Evolutionary conservation across 1,139 yeast species (phyloP), one percentile per base, ranked within the genome.

Genomic region (Pichia sp.): DNA sequence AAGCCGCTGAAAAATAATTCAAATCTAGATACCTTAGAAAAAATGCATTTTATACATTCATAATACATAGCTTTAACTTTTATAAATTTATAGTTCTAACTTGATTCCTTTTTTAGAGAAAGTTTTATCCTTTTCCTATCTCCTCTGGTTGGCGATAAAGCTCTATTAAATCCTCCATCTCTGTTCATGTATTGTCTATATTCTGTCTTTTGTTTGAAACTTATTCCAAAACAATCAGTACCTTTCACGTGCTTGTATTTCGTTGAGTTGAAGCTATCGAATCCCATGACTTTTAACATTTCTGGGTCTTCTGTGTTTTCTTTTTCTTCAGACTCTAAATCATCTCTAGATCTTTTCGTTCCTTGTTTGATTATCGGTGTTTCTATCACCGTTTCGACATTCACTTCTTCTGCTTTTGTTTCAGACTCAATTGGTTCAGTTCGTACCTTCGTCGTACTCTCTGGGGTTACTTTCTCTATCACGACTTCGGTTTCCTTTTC

Each of bases 111-210:
- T 14, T 51, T 49, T 17, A 50, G 18, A 6, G 38, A 21, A n/a
- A 46, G 19, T 35, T 48, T 48, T 14, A 45, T 44, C 14, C 42
- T 46, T 42, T 55, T 54, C 37, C 48, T 51, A 36, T 57, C 54
- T 15, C 42, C 48, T 40, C 72, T 56, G 5, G 71, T 68, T 0
- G 85, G 85, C 14, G 85, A 80, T 43, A 82, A 61, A 1, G 80
- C 76, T 47, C 87, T 67, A 56, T 81, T 82, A 62, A 79, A 81
- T 1, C 86, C 86, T 48, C 77, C 77, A 10, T 65, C 69, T 37
- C 87, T 67, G 60, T 83, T 82, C 83, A 83, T 81, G 55, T 83
- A 83, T 65, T 83, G 89, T 50, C 89, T 71, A 59, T 77, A 82
- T 40, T 73, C 73, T 1, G 79, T 66, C 44, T 70, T 69, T 47